Conservation (phyloP, 352 stramenopile genomes). For the Labyrinthula sp. region DNA sequence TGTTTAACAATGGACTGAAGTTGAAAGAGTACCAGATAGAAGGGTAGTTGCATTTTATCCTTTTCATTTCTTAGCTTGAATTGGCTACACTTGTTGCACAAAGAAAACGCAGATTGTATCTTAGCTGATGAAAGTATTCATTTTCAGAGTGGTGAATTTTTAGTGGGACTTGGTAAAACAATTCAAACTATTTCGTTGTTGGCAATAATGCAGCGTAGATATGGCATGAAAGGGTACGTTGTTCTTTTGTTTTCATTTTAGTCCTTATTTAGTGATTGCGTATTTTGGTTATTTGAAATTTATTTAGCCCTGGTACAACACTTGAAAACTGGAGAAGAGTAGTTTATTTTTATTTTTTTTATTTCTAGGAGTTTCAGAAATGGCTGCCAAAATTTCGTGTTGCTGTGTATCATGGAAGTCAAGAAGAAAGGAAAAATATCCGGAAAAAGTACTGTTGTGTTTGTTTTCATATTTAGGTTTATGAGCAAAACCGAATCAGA, state of each 20-base stretch:
- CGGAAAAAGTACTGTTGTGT: conserved; percentile 34
- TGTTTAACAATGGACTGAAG: conserved; percentile 4
- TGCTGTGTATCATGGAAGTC: conserved; percentile 82
- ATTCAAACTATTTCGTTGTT: conserved; percentile 90
- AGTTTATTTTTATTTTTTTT: no score
- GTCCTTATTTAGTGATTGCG: conserved; percentile 70
- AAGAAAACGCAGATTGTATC: conserved; percentile 94
- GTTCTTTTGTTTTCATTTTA: no score
- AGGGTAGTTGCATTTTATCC: no score
- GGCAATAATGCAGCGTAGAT: conserved; percentile 49
- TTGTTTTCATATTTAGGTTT: conserved; percentile 1
- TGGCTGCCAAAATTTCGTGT: conserved; percentile 68
- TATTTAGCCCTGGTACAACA: conserved; percentile 64
- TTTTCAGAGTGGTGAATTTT: no score
- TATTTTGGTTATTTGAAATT: no score
- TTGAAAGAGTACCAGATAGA: conserved; percentile 72
- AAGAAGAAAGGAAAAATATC: conserved; percentile 63
- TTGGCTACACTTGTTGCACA: conserved; percentile 96
- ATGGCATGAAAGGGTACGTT: conserved; percentile 36
- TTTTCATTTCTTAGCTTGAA: conserved; percentile 94
- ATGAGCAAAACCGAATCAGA: conserved; percentile 1
- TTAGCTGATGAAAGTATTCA: conserved; percentile 90
- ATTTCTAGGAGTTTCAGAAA: conserved; percentile 58
- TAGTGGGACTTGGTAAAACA: conserved; percentile 78
- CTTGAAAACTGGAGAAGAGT: conserved; percentile 72